A percentile compares a stretch with the other conserved stretches of the same genome.
These are phyloP conservation scores for Amphicarpaea edgeworthii DNA, from an alignment of 306 rosid species.

Conservation along the genomic window DNA sequence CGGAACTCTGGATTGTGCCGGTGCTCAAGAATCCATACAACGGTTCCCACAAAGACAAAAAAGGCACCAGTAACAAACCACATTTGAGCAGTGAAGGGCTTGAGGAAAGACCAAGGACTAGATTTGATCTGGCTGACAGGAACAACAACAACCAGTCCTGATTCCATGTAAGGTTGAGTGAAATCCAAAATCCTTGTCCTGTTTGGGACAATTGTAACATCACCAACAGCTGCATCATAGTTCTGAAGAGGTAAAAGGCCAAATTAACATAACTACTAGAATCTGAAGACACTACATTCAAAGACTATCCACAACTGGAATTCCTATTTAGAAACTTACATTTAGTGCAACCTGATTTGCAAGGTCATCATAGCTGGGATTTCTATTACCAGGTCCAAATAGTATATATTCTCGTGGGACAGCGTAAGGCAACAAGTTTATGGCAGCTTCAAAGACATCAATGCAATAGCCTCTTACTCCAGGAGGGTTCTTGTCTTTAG, in stretches of 20 bases:
- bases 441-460: constrained; percentile 93
- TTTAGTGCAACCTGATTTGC: constrained; percentile 65
- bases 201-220: constrained; percentile 87
- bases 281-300: neutral
- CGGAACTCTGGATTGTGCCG: constrained; percentile 87
- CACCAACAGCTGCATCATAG: constrained; percentile 95
- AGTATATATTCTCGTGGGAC: constrained; percentile 74
- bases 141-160: constrained; percentile 88
- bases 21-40: constrained; percentile 98
- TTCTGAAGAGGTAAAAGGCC: constrained; percentile 58
- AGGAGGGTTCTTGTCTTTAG: constrained; percentile 73
- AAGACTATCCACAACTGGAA: neutral
- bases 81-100: constrained; percentile 86
- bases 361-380: constrained; percentile 63
- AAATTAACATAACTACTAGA: constrained; percentile 38
- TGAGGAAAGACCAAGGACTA: constrained; percentile 92
- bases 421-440: constrained; percentile 86
- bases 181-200: constrained; percentile 89
- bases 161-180: constrained; percentile 91
- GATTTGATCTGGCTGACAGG: constrained; percentile 75
- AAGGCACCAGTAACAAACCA: constrained; percentile 81
- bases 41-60: constrained; percentile 86
- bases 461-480: constrained; percentile 88
- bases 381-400: constrained; percentile 73
- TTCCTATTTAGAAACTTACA: constrained; percentile 66